Evolutionary conservation across 805 yeast genomes (phyloP).

Genomic region (Yamadazyma paraphyllophila): DNA sequence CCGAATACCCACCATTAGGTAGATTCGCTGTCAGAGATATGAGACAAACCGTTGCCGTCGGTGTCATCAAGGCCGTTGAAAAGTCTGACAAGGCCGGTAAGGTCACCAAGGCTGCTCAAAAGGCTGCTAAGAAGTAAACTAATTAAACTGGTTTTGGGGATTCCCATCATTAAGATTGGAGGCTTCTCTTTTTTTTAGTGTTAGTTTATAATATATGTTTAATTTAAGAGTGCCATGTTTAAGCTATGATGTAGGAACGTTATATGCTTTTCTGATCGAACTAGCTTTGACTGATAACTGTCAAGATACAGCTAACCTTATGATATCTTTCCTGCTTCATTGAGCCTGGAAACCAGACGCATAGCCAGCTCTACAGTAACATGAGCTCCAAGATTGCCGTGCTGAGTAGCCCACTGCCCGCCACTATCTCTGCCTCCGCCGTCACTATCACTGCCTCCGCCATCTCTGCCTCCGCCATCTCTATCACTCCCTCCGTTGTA

Average conservation of each 20-base stretch:
- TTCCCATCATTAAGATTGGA: constrained; percentile 2
- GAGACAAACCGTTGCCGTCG: constrained; percentile 99
- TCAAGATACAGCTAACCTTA: too few relatives aligned
- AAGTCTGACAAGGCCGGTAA: constrained; percentile 49
- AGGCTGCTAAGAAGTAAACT: constrained; percentile 47
- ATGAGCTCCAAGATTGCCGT: too few relatives aligned
- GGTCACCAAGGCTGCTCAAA: constrained; percentile 48
- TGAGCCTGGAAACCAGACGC: too few relatives aligned
- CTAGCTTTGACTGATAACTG: too few relatives aligned
- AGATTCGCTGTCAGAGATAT: constrained; percentile 87
- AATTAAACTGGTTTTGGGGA: constrained; percentile 8
- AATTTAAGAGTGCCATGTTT: not conserved
- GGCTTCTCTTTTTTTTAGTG: constrained; percentile 4
- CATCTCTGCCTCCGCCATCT: too few relatives aligned
- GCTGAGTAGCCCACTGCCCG: too few relatives aligned
- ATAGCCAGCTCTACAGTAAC: too few relatives aligned
- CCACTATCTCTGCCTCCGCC: too few relatives aligned
- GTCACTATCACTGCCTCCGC: too few relatives aligned
- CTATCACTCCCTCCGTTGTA: too few relatives aligned
- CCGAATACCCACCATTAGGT: constrained; percentile 46
- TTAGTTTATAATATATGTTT: constrained; percentile 6
- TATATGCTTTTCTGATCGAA: not conserved
- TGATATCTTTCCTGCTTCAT: too few relatives aligned
- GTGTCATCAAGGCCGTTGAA: constrained; percentile 82
- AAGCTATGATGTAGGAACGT: too few relatives aligned